Percentiles rank a stretch among this genome's conserved stretches.
Conservation (phyloP, 1,284 basidiomycete genomes). For the Fomitopsis betulina region DNA sequence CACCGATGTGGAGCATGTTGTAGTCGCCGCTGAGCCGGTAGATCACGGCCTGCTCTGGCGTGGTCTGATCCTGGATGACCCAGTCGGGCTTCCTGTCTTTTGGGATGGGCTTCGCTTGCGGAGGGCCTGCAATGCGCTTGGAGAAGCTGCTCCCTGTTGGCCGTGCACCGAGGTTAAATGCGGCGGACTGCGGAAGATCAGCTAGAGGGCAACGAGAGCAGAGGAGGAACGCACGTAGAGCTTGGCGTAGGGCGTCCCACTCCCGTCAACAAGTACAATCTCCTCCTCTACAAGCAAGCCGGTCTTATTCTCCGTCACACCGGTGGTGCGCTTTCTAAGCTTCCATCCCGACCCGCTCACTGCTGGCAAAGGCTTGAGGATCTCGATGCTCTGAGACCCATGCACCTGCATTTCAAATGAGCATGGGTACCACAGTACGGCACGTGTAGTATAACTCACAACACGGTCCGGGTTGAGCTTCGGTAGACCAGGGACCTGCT, state of each 20-base stretch:
- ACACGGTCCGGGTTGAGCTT: constrained; percentile 59
- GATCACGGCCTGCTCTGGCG: constrained; percentile 69
- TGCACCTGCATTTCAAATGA: constrained; percentile 43
- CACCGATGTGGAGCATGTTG: constrained; percentile 81
- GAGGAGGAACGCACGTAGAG: constrained; percentile 52
- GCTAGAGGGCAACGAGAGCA: neutral
- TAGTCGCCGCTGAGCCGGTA: constrained; percentile 84
- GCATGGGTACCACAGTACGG: neutral
- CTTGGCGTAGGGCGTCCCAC: constrained; percentile 63
- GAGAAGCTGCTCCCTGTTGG: constrained; percentile 64
- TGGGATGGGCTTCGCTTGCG: constrained; percentile 63
- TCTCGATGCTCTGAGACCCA: constrained; percentile 68
- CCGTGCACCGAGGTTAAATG: constrained; percentile 75
- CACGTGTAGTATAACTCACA: constrained; percentile 35
- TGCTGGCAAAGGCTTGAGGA: constrained; percentile 62
- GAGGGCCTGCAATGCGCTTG: constrained; percentile 64
- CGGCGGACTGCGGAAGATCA: constrained; percentile 46
- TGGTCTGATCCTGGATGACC: constrained; percentile 64
- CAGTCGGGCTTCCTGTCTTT: constrained; percentile 67
- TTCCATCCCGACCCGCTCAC: constrained; percentile 68
- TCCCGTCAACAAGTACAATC: constrained; percentile 54
- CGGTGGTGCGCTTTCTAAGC: constrained; percentile 53
- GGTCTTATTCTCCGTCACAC: constrained; percentile 75
- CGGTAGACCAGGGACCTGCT: constrained; percentile 57
- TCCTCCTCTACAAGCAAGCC: constrained; percentile 73